Conservation (phyloP, 2,329 filamentous ascomycete species). For the Neonectria punicea region DNA sequence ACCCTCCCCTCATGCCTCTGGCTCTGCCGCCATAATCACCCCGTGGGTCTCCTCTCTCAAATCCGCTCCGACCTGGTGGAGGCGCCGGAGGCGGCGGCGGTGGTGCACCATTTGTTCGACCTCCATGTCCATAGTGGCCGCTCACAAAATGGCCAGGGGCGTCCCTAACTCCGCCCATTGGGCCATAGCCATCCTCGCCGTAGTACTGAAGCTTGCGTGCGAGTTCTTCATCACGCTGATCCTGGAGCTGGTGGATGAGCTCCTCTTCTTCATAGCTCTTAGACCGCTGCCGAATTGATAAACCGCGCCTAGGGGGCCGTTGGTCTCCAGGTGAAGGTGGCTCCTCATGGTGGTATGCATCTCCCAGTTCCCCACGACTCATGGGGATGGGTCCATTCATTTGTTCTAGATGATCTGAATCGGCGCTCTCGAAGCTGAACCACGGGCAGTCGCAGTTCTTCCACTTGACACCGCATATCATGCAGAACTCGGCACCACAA, state of each 20-base stretch:
- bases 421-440: conserved; percentile 73
- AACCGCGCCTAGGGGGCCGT: conserved; percentile 36
- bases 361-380: conserved; percentile 39
- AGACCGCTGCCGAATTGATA: conserved; percentile 39
- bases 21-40: conserved; percentile 58
- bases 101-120: conserved; percentile 34
- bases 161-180: conserved; percentile 51
- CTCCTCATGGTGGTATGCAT: conserved; percentile 29
- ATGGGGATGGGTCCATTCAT: conserved; percentile 58
- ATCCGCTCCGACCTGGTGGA: conserved; percentile 33
- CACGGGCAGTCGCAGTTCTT: conserved; percentile 85
- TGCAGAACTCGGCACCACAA: conserved; percentile 87
- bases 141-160: conserved; percentile 69
- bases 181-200: conserved; percentile 53
- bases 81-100: conserved; percentile 37
- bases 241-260: conserved; percentile 58
- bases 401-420: conserved; percentile 65
- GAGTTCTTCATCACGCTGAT: conserved; percentile 56
- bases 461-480: conserved; percentile 85
- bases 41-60: conserved; percentile 39
- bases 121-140: conserved; percentile 62
- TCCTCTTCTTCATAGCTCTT: conserved; percentile 59
- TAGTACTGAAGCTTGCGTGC: conserved; percentile 42
- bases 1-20: conserved; percentile 54
- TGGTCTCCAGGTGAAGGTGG: conserved; percentile 46